phyloP scores from a whole-genome alignment of 441 rosid genomes.

The Adansonia grandidieri region DNA sequence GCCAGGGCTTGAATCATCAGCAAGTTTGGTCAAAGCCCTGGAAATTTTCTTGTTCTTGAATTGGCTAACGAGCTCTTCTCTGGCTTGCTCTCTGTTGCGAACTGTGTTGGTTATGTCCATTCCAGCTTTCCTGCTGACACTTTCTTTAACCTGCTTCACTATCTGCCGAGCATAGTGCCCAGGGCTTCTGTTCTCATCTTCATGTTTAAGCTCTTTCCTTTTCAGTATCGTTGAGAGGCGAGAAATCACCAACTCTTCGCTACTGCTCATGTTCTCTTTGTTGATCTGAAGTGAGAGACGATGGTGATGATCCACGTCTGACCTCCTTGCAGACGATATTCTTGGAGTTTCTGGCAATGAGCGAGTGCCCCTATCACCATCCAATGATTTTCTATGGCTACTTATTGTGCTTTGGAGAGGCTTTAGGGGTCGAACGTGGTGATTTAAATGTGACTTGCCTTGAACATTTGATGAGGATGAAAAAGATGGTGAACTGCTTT shows the following conservation, averaged over 20 bases:
- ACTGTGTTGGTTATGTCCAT: constrained; percentile 74
- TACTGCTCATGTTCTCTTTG: constrained; percentile 57
- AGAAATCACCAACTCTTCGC: constrained; percentile 50
- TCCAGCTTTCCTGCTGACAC: constrained; percentile 60
- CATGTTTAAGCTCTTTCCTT: constrained; percentile 48
- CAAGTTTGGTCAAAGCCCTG: constrained; percentile 21
- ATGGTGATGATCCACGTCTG: constrained; percentile 61
- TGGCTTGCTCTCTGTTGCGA: constrained; percentile 45
- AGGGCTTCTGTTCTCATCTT: constrained; percentile 60
- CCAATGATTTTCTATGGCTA: constrained; percentile 41
- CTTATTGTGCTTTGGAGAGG: constrained; percentile 31
- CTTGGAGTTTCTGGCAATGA: constrained; percentile 88
- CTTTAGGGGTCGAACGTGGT: constrained; percentile 24
- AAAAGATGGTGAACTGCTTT: constrained; percentile 44
- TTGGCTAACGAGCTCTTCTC: constrained; percentile 43
- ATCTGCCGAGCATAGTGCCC: constrained; percentile 64
- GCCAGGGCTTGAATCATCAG: constrained; percentile 40
- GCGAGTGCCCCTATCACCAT: constrained; percentile 51
- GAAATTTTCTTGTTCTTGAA: constrained; percentile 46
- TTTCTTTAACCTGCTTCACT: constrained; percentile 71
- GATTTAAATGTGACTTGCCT: constrained; percentile 34
- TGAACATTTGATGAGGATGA: constrained; percentile 42
- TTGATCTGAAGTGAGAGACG: constrained; percentile 79
- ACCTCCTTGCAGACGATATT: constrained; percentile 67
- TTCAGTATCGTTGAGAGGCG: constrained; percentile 40